Evolutionary conservation across 352 stramenopile genomes (phyloP).

Genomic region (Phytophthora hibernalis): DNA sequence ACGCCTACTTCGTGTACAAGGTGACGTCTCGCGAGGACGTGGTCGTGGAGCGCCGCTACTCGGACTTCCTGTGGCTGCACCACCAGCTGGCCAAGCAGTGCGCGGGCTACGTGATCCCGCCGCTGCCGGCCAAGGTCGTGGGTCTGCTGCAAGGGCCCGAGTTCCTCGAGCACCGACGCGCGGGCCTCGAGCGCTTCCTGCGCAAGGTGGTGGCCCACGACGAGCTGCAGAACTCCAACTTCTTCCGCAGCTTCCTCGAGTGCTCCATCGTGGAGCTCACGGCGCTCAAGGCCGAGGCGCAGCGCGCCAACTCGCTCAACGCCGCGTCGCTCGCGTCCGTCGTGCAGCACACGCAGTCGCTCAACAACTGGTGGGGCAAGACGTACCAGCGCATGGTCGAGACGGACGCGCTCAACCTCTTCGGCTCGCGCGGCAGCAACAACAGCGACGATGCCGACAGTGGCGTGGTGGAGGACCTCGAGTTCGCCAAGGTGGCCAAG

Average conservation of each 20-base stretch:
- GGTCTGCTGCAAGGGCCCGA: constrained; percentile 77
- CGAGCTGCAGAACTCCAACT: constrained; percentile 71
- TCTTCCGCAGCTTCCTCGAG: constrained; percentile 79
- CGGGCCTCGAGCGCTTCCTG: constrained; percentile 82
- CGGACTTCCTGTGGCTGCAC: constrained; percentile 88
- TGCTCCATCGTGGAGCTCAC: constrained; percentile 80
- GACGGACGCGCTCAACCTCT: constrained; percentile 75
- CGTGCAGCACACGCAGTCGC: constrained; percentile 69
- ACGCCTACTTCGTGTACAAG: constrained; percentile 86
- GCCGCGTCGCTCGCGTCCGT: constrained; percentile 53
- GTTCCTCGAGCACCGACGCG: constrained; percentile 81
- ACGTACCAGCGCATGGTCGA: constrained; percentile 83
- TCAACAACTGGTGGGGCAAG: constrained; percentile 87
- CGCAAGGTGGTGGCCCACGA: constrained; percentile 81
- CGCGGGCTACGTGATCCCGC: constrained; percentile 85
- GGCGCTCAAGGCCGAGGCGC: constrained; percentile 63
- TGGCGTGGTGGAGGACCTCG: constrained; percentile 73
- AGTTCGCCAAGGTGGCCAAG: constrained; percentile 68
- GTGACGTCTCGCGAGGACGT: constrained; percentile 65
- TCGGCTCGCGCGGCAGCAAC: constrained; percentile 63
- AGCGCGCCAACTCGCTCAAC: constrained; percentile 30
- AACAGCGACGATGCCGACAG: constrained; percentile 27
- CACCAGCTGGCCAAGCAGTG: constrained; percentile 74
- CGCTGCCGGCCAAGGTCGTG: constrained; percentile 81
- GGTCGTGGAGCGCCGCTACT: constrained; percentile 83